Conservation (phyloP, 1,139 yeast genomes). For the Yamadazyma kanchanaburiensis region DNA sequence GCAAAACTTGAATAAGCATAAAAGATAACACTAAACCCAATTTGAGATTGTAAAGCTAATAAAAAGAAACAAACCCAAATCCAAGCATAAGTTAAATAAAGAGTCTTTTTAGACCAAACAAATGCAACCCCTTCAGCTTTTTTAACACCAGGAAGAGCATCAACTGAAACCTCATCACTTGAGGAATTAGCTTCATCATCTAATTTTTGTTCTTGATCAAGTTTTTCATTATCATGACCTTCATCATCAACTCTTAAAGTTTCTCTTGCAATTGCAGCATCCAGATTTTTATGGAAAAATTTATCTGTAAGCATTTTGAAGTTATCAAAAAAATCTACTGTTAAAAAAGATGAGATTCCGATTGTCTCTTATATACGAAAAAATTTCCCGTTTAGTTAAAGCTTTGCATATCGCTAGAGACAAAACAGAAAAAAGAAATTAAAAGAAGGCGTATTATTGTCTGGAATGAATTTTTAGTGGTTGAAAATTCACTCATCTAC, state of each 20-base stretch:
- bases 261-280: neutral
- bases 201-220: neutral
- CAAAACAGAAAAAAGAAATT: no score
- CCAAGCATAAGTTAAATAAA: constrained; percentile 4
- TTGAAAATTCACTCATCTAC: no score
- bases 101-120: constrained; percentile 4
- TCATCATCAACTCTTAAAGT: neutral
- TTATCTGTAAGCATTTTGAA: neutral
- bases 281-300: neutral
- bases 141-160: constrained; percentile 5
- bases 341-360: no score
- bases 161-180: constrained; percentile 3
- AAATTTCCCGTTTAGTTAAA: no score
- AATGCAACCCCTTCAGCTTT: constrained; percentile 3
- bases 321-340: neutral
- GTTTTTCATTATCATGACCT: no score
- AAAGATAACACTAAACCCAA: constrained; percentile 2
- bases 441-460: no score
- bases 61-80: constrained; percentile 6
- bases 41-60: constrained; percentile 5
- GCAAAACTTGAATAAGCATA: constrained; percentile 31
- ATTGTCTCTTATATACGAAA: no score
- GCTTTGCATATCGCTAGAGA: no score
- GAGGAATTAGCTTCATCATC: neutral
- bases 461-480: no score